These are phyloP conservation scores for Populus tremula DNA, from an alignment of 345 rosid genomes.

Conservation along the genomic window DNA sequence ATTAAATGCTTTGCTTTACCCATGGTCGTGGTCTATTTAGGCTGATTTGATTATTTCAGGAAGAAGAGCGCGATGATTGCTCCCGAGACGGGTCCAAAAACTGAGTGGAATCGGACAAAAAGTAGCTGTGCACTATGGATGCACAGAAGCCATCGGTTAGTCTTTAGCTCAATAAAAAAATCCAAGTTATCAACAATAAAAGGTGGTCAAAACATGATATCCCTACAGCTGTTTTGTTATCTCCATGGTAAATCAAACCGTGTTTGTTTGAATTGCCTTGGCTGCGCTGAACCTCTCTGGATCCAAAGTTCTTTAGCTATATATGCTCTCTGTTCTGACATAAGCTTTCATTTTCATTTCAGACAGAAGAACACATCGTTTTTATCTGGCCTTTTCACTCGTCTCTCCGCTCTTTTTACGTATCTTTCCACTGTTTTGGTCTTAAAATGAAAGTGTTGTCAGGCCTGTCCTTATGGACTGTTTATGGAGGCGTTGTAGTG, in stretches of 20 bases:
- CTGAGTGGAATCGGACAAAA: too few species aligned
- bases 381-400: neutral
- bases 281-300: neutral
- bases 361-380: neutral
- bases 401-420: neutral
- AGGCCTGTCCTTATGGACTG: neutral
- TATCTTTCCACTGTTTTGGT: neutral
- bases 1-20: too few species aligned
- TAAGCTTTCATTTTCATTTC: neutral
- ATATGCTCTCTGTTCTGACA: neutral
- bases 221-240: neutral
- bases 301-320: neutral
- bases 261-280: neutral
- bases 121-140: too few species aligned
- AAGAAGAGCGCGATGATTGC: too few species aligned
- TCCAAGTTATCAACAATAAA: too few species aligned
- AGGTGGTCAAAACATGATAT: too few species aligned
- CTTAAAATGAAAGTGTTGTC: constrained; percentile 9
- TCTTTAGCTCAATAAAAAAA: too few species aligned
- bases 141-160: too few species aligned
- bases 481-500: constrained; percentile 3
- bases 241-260: neutral
- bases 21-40: too few species aligned
- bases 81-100: too few species aligned
- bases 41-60: too few species aligned